These are phyloP conservation scores for Acarospora socialis DNA, from an alignment of 2,329 filamentous ascomycete species.

Conservation along the genomic window DNA sequence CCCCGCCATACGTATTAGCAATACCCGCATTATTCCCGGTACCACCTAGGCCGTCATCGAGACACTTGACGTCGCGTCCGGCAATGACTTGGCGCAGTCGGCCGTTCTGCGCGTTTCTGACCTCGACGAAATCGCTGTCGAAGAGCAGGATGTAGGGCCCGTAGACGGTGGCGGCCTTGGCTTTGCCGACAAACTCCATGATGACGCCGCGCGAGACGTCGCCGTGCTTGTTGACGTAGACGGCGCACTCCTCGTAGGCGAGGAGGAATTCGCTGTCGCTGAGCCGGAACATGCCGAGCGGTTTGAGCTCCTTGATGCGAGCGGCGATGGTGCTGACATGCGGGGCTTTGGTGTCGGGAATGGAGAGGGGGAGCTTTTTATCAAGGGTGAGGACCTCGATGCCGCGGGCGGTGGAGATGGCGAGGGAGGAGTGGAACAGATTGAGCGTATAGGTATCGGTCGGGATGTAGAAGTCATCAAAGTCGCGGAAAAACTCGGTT, in stretches of 20 bases:
- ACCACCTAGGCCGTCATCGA: constrained; percentile 66
- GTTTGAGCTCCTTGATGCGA: constrained; percentile 68
- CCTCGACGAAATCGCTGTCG: constrained; percentile 92
- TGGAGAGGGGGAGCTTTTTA: constrained; percentile 89
- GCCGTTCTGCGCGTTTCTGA: constrained; percentile 92
- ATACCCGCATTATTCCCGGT: constrained; percentile 23
- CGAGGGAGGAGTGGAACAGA: constrained; percentile 86
- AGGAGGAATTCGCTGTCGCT: constrained; percentile 86
- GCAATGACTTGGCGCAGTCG: constrained; percentile 86
- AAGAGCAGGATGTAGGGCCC: constrained; percentile 85
- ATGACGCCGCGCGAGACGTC: constrained; percentile 88
- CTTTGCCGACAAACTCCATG: constrained; percentile 97
- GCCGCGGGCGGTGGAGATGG: constrained; percentile 78
- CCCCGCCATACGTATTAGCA: constrained; percentile 21
- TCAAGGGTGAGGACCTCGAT: constrained; percentile 94
- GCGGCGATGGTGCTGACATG: constrained; percentile 73
- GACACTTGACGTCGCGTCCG: constrained; percentile 72
- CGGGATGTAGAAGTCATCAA: constrained; percentile 96
- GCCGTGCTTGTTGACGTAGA: constrained; percentile 96
- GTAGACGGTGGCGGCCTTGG: constrained; percentile 54
- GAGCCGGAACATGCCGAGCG: constrained; percentile 91
- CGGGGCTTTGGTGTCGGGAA: constrained; percentile 69
- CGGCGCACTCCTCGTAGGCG: constrained; percentile 88
- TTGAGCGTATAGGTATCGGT: constrained; percentile 91
- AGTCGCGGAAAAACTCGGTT: constrained; percentile 94